Conservation (phyloP, 2,329 filamentous ascomycete species). For the Penicillium sumatraense region DNA sequence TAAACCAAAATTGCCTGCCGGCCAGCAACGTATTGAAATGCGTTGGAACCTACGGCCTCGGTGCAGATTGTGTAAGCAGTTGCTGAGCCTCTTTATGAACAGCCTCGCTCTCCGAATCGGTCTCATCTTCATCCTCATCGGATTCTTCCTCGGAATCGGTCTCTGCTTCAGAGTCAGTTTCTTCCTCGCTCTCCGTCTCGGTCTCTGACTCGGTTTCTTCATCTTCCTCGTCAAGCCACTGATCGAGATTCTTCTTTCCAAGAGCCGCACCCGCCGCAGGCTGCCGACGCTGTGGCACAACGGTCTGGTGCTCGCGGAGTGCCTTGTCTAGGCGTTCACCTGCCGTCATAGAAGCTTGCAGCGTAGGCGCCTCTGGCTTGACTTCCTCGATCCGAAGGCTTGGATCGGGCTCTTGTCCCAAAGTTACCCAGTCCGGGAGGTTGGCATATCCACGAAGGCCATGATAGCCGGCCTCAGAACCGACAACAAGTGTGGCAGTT, state of each 20-base stretch:
- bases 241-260: constrained; percentile 82
- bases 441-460: constrained; percentile 78
- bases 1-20: not conserved
- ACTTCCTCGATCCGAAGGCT: constrained; percentile 67
- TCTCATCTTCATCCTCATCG: constrained; percentile 47
- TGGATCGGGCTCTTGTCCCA: constrained; percentile 78
- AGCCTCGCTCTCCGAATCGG: constrained; percentile 35
- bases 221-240: constrained; percentile 82
- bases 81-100: constrained; percentile 26
- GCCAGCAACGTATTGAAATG: constrained; percentile 1
- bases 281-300: constrained; percentile 9
- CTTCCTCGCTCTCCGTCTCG: constrained; percentile 50
- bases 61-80: constrained; percentile 13
- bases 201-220: constrained; percentile 60
- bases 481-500: constrained; percentile 82
- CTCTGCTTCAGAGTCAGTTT: constrained; percentile 48
- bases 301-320: constrained; percentile 46
- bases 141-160: constrained; percentile 52
- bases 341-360: constrained; percentile 41
- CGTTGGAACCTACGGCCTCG: constrained; percentile 6
- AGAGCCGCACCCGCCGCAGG: constrained; percentile 32
- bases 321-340: constrained; percentile 49
- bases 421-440: constrained; percentile 82
- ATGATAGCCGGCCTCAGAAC: constrained; percentile 72
- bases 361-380: constrained; percentile 34